A percentile compares a stretch with the other conserved stretches of the same genome.
phyloP scores from a whole-genome alignment of 805 yeast genomes.

The Nakazawaea populi region DNA sequence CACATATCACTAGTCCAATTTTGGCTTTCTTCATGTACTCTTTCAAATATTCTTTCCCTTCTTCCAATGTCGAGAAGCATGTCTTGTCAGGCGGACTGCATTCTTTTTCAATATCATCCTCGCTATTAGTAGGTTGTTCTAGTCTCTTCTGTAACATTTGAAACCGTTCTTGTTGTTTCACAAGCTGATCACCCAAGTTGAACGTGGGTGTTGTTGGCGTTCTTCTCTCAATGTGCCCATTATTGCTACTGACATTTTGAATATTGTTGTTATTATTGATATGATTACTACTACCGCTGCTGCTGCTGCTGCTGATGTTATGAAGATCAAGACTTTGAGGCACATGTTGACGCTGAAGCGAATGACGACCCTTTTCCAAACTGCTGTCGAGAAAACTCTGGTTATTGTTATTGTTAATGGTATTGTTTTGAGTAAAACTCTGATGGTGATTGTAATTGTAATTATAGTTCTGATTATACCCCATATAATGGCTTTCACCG shows the following conservation, averaged over 20 bases:
- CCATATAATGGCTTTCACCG: neutral
- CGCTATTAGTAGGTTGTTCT: neutral
- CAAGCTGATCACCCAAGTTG: neutral
- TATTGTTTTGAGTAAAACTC: neutral
- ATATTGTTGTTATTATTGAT: too few relatives aligned
- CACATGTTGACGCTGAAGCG: too few relatives aligned
- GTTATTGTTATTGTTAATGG: too few relatives aligned
- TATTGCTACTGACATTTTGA: too few relatives aligned
- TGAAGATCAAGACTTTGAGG: too few relatives aligned
- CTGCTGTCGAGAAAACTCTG: too few relatives aligned
- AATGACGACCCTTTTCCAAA: too few relatives aligned
- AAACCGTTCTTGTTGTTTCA: conserved; percentile 3
- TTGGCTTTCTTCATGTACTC: conserved; percentile 3
- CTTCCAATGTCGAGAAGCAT: conserved; percentile 1
- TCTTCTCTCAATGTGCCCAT: neutral
- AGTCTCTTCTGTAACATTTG: neutral
- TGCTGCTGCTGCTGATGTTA: too few relatives aligned
- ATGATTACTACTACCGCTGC: too few relatives aligned
- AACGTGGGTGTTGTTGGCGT: neutral
- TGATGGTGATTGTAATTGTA: neutral
- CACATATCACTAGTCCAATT: conserved; percentile 10
- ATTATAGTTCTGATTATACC: neutral
- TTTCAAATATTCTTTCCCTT: conserved; percentile 6
- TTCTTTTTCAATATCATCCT: neutral
- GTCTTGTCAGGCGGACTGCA: conserved; percentile 2